Conservation (phyloP, 352 stramenopile genomes). For the Peronospora destructor region DNA sequence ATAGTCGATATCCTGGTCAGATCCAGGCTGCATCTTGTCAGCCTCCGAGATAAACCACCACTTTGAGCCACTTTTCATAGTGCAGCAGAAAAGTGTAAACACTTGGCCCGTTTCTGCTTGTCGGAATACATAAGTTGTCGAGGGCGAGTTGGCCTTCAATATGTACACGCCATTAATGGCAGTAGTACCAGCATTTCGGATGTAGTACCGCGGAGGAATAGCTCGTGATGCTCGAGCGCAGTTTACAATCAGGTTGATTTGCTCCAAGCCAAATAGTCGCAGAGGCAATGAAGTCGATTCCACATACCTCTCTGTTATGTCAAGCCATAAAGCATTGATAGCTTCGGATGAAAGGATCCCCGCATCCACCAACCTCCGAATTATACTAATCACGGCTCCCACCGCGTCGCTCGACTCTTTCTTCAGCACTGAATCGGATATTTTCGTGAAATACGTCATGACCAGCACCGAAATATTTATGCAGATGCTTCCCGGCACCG, state of each 20-base stretch:
- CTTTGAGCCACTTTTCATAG: constrained; percentile 96
- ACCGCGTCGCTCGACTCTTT: constrained; percentile 82
- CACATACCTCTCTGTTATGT: constrained; percentile 80
- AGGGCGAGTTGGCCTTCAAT: constrained; percentile 65
- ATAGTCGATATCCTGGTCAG: constrained; percentile 98
- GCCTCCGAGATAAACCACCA: constrained; percentile 99
- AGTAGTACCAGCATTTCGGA: constrained; percentile 85
- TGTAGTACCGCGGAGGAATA: constrained; percentile 83
- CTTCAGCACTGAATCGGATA: constrained; percentile 73
- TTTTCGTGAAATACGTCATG: constrained; percentile 78
- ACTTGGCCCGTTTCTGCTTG: constrained; percentile 63
- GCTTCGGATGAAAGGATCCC: constrained; percentile 38
- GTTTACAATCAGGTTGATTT: constrained; percentile 90
- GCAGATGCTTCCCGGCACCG: constrained; percentile 55
- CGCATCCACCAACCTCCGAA: constrained; percentile 73
- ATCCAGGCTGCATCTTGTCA: constrained; percentile 94
- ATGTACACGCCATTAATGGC: constrained; percentile 92
- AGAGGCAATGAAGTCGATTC: constrained; percentile 89
- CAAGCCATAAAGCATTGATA: constrained; percentile 77
- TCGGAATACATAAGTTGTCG: constrained; percentile 67
- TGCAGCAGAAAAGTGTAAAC: constrained; percentile 95
- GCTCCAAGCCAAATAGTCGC: constrained; percentile 91
- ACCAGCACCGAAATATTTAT: constrained; percentile 65
- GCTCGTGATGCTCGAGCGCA: constrained; percentile 71
- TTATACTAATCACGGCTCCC: constrained; percentile 69